Evolutionary conservation across 1,284 basidiomycete species (phyloP), one percentile per base, ranked within the genome.

Genomic region (Afroboletus lepidellus): DNA sequence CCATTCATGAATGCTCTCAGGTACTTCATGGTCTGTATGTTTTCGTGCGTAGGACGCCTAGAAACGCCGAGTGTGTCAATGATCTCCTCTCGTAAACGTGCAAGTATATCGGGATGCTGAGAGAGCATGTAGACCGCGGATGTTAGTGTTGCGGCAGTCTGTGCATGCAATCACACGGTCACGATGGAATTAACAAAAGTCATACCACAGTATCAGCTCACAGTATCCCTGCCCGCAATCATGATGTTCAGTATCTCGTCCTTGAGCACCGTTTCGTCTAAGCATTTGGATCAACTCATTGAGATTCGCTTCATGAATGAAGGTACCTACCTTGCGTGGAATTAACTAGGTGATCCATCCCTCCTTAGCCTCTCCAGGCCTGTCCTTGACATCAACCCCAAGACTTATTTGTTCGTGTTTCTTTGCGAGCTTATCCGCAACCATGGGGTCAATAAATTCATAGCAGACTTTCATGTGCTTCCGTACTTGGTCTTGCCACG

Each of bases 71-170:
- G 69, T 36, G 72, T 72, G 18, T 61, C 59, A 46, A 66, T 2
- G 37, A 23, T 20, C 52, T 46, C 84, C 34, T 75, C 67, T 1
- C 80, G 76, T n/a, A 86, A 69, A 11, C 75, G 74, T 0, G 56
- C 36, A 7, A 76, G 64, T 21, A 82, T 71, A 1, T 72, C 57
- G 1, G 79, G 78, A 56, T 85, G 70, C 41, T 73, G 70, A 8
- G 81, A 71, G 6, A 87, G 72, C 66, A 79, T 75, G 58, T 85
- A 85, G 3, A 81, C 57, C 3, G 72, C 61, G 55, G 75, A 80
- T 0, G 79, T 81, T 16, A 85, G 57, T 0, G 77, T 76, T 3
- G 73, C 58, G 7, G 80, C 75, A 3, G 81, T 84, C 54, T 83
- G 38, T 42, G 50, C 46, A 21, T 5, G 55, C 50, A 45, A 66